Conservation (phyloP, 371 early-diverging fungal genomes). For the Mucor racemosus region DNA sequence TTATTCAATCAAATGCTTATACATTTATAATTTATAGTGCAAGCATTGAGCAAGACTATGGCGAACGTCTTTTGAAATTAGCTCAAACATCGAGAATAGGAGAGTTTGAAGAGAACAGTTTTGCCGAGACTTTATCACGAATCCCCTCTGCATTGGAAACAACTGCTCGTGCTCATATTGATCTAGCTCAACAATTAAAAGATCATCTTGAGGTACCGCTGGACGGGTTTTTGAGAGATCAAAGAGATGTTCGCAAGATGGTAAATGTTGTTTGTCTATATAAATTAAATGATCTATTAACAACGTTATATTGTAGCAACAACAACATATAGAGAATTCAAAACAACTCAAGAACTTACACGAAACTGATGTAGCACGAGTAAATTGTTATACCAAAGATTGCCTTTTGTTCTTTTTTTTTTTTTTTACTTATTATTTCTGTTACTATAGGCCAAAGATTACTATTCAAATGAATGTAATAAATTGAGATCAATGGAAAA, state of each 20-base stretch:
- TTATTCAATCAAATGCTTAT: neutral
- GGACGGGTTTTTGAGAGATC: constrained; percentile 44
- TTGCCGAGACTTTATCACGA: constrained; percentile 45
- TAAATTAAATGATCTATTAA: neutral
- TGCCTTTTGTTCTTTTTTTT: neutral
- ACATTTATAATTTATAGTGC: constrained; percentile 16
- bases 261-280: constrained; percentile 18
- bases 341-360: constrained; percentile 47
- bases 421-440: neutral
- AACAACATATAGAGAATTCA: constrained; percentile 49
- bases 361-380: constrained; percentile 45
- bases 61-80: constrained; percentile 38
- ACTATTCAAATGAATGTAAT: constrained; percentile 21
- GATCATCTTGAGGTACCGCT: constrained; percentile 47
- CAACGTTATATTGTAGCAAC: constrained; percentile 29
- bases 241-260: constrained; percentile 38
- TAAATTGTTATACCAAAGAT: constrained; percentile 23
- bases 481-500: constrained; percentile 26
- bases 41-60: constrained; percentile 45
- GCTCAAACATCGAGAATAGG: constrained; percentile 38
- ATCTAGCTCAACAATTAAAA: constrained; percentile 48
- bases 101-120: constrained; percentile 43
- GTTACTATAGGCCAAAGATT: constrained; percentile 31
- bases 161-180: constrained; percentile 53
- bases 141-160: constrained; percentile 51